Conservation (phyloP, 208 protist species). For the Strigomonas galati region DNA sequence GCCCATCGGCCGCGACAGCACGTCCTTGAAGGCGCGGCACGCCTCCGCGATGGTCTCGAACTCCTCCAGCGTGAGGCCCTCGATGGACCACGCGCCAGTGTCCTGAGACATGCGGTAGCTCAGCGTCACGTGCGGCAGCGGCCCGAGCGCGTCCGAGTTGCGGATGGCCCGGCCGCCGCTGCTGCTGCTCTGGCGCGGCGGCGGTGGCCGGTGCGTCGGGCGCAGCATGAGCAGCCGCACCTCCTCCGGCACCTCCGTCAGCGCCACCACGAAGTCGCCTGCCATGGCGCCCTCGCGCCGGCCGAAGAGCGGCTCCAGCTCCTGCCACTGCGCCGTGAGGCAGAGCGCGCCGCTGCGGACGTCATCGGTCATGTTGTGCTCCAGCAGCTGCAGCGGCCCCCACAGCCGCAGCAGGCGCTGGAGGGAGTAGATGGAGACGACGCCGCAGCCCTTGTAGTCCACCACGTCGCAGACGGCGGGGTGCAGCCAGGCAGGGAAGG, state of each 20-base stretch:
- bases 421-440: slow-evolving; percentile 76
- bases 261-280: slow-evolving; percentile 69
- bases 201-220: slow-evolving; percentile 5
- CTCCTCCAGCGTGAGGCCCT: slow-evolving; percentile 59
- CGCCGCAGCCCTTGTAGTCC: slow-evolving; percentile 68
- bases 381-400: slow-evolving; percentile 78
- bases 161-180: neutral
- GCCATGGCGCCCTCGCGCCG: slow-evolving; percentile 39
- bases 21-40: slow-evolving; percentile 57
- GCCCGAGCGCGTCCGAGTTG: neutral
- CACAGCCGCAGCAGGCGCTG: slow-evolving; percentile 72
- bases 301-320: slow-evolving; percentile 46
- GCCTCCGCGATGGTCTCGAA: slow-evolving; percentile 70
- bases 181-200: neutral
- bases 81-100: slow-evolving; percentile 71
- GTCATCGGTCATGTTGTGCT: slow-evolving; percentile 64
- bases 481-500: slow-evolving; percentile 58
- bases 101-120: slow-evolving; percentile 62
- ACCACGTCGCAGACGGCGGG: slow-evolving; percentile 48
- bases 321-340: slow-evolving; percentile 49
- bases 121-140: neutral
- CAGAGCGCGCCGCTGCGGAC: slow-evolving; percentile 47
- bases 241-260: slow-evolving; percentile 59
- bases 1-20: slow-evolving; percentile 61
- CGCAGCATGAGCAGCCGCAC: slow-evolving; percentile 53